These are phyloP conservation scores for Fusarium pseudonygamai DNA, from an alignment of 2,329 filamentous ascomycete species.

Conservation along the genomic window DNA sequence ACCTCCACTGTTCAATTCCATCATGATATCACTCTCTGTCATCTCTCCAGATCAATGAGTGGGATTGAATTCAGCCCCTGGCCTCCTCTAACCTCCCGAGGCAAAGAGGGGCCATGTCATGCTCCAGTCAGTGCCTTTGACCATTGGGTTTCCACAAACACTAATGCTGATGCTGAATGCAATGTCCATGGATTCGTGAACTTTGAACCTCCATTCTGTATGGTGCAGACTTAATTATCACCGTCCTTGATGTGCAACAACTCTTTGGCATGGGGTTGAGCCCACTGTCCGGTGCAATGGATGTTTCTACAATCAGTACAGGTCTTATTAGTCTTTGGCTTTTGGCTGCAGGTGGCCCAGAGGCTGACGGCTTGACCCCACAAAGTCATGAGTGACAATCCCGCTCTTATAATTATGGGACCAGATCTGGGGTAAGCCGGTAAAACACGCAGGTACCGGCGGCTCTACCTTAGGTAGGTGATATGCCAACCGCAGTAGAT, in stretches of 20 bases:
- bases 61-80: conserved; percentile 27
- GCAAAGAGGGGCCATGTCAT: not conserved
- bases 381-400: not conserved
- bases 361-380: conserved; percentile 3
- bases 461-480: not conserved
- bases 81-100: not conserved
- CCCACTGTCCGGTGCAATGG: not conserved
- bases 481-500: not conserved
- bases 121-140: not conserved
- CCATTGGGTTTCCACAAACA: not conserved
- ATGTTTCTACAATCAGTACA: conserved; percentile 9
- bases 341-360: not conserved
- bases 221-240: not conserved
- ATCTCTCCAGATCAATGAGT: conserved; percentile 13
- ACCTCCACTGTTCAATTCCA: not conserved
- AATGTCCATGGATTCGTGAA: not conserved
- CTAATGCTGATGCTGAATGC: not conserved
- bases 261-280: not conserved
- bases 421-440: conserved; percentile 34
- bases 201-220: not conserved
- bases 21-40: conserved; percentile 5
- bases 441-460: conserved; percentile 31
- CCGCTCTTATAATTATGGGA: conserved; percentile 25
- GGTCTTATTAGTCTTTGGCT: conserved; percentile 10
- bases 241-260: not conserved